Evolutionary conservation across 2,329 filamentous ascomycete species (phyloP).

Genomic region (Colletotrichum neosansevieriae): DNA sequence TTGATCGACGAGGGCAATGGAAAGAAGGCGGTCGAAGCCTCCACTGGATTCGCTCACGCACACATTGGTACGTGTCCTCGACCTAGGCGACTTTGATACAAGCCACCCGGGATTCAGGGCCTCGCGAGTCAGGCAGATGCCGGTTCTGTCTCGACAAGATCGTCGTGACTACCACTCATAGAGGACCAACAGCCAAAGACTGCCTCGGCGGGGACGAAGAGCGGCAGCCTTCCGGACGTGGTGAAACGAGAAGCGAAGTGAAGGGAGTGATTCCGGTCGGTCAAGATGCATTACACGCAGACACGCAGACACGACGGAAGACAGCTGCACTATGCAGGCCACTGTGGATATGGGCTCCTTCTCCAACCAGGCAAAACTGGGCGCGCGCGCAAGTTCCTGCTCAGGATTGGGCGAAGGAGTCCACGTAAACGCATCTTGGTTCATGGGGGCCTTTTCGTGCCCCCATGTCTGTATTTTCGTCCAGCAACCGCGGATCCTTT

Average conservation of each 20-base stretch:
- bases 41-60: conserved; percentile 20
- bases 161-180: background rate
- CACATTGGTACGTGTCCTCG: conserved; percentile 1
- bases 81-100: conserved; percentile 25
- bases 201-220: background rate
- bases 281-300: conserved; percentile 12
- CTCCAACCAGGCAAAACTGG: conserved; percentile 13
- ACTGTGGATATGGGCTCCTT: conserved; percentile 27
- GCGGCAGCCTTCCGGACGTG: conserved; percentile 11
- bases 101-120: conserved; percentile 14
- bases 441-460: conserved; percentile 17
- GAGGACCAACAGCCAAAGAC: conserved; percentile 1
- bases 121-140: conserved; percentile 20
- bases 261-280: conserved; percentile 2
- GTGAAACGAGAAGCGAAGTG: conserved; percentile 15
- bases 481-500: conserved; percentile 27
- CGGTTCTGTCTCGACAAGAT: conserved; percentile 1
- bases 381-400: conserved; percentile 14
- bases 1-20: conserved; percentile 1
- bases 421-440: conserved; percentile 17
- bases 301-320: conserved; percentile 21
- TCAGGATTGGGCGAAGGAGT: conserved; percentile 26
- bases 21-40: conserved; percentile 1
- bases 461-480: conserved; percentile 13
- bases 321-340: conserved; percentile 37